Conservation (phyloP, 2,329 filamentous ascomycete species). For the Neobulgaria alba region DNA sequence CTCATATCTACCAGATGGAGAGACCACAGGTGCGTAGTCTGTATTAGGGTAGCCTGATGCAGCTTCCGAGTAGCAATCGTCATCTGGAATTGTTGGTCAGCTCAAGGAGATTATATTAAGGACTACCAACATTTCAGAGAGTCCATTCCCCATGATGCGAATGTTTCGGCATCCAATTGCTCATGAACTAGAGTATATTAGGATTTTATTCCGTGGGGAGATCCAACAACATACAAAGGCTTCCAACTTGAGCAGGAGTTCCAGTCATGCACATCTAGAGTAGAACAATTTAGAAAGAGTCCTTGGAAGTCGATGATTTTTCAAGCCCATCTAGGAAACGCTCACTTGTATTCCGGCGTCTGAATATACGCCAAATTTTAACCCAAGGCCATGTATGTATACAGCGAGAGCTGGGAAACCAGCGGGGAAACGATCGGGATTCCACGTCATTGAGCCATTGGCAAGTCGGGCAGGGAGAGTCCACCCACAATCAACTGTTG, state of each 20-base stretch:
- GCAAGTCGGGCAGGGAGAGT: slow-evolving; percentile 23
- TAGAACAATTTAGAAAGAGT: too few relatives aligned
- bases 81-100: slow-evolving; percentile 19
- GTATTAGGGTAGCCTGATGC: slow-evolving; percentile 30
- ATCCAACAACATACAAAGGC: slow-evolving; percentile 20
- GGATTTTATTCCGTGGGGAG: not conserved
- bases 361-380: slow-evolving; percentile 38
- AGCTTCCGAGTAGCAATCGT: slow-evolving; percentile 31
- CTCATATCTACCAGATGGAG: slow-evolving; percentile 27
- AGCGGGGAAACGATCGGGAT: slow-evolving; percentile 33
- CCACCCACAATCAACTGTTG: slow-evolving; percentile 46
- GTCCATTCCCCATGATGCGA: slow-evolving; percentile 28
- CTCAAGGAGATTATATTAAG: slow-evolving; percentile 1
- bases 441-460: slow-evolving; percentile 34
- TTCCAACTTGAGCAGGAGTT: slow-evolving; percentile 19
- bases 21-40: slow-evolving; percentile 29
- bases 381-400: slow-evolving; percentile 32
- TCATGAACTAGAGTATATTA: slow-evolving; percentile 17
- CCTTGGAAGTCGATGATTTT: too few relatives aligned
- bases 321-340: too few relatives aligned
- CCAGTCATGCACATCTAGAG: slow-evolving; percentile 26
- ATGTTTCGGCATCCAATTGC: slow-evolving; percentile 18
- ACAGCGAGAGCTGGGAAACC: slow-evolving; percentile 35
- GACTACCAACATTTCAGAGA: slow-evolving; percentile 34
- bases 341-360: slow-evolving; percentile 29